Conservation (phyloP, 1,284 basidiomycete genomes). For the Grifola frondosa region DNA sequence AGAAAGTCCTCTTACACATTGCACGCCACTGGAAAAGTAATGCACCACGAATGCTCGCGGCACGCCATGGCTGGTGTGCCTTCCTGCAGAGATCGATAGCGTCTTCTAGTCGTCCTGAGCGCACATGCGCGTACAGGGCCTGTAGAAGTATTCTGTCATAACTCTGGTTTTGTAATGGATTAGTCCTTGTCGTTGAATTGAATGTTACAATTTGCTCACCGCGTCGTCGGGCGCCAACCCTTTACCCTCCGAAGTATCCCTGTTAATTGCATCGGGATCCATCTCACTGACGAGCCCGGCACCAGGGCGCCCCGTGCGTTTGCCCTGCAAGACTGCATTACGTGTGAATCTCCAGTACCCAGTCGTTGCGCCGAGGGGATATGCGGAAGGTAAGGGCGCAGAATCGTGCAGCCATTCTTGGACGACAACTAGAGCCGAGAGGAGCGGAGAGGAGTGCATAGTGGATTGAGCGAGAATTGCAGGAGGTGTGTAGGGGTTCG, state of each 20-base stretch:
- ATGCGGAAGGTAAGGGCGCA: conserved; percentile 46
- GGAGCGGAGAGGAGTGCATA: conserved; percentile 61
- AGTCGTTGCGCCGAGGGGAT: conserved; percentile 65
- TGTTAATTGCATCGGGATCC: conserved; percentile 70
- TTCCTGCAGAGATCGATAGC: conserved; percentile 83
- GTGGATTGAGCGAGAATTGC: conserved; percentile 70
- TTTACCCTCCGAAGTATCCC: conserved; percentile 45
- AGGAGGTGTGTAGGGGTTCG: conserved; percentile 80
- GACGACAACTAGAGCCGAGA: conserved; percentile 74
- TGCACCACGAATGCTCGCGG: conserved; percentile 81
- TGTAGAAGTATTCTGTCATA: conserved; percentile 78
- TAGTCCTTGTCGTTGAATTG: neutral
- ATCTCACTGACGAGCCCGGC: conserved; percentile 60
- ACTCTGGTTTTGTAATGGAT: conserved; percentile 41
- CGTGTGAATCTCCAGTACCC: conserved; percentile 86
- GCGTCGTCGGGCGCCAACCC: conserved; percentile 70
- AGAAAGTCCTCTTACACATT: conserved; percentile 46
- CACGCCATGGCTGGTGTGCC: conserved; percentile 89
- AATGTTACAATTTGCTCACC: conserved; percentile 40
- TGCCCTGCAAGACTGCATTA: conserved; percentile 62
- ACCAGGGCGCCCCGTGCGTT: conserved; percentile 49
- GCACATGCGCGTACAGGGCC: conserved; percentile 74
- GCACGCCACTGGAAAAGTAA: conserved; percentile 72
- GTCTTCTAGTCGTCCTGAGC: conserved; percentile 79
- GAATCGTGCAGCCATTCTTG: conserved; percentile 83